Base-by-base conservation (phyloP, 2,329 filamentous ascomycete species). In the Alternaria infectoria region DNA sequence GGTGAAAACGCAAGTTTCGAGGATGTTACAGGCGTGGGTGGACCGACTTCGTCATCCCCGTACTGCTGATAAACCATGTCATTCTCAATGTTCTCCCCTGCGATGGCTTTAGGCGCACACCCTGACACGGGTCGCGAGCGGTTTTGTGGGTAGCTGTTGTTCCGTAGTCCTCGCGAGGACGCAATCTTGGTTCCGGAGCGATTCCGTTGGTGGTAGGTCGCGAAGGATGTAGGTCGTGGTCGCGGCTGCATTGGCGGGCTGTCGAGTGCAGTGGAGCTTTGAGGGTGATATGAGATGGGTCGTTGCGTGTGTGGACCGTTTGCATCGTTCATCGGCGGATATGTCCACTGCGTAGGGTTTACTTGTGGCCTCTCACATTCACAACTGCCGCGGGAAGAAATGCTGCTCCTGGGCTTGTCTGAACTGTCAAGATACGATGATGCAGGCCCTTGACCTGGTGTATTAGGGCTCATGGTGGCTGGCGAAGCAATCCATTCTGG, bases 181-280 rank as follows among this genome's bases (percentile, higher is more conserved):
- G 74, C 74, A 47, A 77, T 75, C 59, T 72, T 76, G 28, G 61
- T 69, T 17, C 67, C 70, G 7, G 71, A 71, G 19, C 74, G 69
- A n/a, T 70, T 66, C 28, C 72, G 68, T 23, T 68, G 62, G 12
- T 74, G 69, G 17, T 70, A 70, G 21, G 69, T 66, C 46, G 69
- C 70, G 62, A 72, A 75, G 1, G 74, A 77, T 12, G 64, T 68
- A 19, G 73, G 74, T 11, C 74, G 69, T 25, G 69, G 64, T 11
- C 72, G 66, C 52, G 57, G 59, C 30, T 70, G 50, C 62, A 54
- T 45, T 60, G 25, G 62, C 62, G 67, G 69, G 49, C 69, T 70
- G 17, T 65, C 67, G 44, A 72, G 61, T 5, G 67, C 63, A 17
- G 67, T 60, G 12, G 62, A 67, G 51, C 59, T 67, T 15, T 67